A percentile compares a stretch with the other conserved stretches of the same genome.
Evolutionary conservation across 257 asterid species (phyloP).

Genomic region (Prunella vulgaris): DNA sequence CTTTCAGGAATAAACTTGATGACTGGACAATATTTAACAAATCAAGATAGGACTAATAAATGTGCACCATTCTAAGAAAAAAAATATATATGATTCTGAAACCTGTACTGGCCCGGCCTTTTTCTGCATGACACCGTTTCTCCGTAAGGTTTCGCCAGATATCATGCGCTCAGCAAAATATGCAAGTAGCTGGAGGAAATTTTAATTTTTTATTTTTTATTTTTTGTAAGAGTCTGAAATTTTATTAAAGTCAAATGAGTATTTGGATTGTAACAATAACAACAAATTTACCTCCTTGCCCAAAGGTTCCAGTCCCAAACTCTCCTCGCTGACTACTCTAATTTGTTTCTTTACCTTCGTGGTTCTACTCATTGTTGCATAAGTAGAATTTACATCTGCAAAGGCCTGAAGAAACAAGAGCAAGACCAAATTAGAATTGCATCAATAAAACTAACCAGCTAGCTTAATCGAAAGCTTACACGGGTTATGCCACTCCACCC

Average conservation of each 20-base stretch:
- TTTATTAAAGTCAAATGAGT: background rate
- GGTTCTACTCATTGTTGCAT: conserved; percentile 31
- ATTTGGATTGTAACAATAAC: background rate
- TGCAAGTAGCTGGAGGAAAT: conserved; percentile 49
- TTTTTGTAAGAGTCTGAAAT: background rate
- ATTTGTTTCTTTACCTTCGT: conserved; percentile 39
- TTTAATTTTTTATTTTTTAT: background rate
- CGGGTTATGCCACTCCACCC: conserved; percentile 79
- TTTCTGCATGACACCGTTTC: conserved; percentile 88
- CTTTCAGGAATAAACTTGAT: background rate
- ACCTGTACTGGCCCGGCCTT: conserved; percentile 57
- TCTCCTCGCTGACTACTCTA: conserved; percentile 45
- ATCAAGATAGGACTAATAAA: background rate
- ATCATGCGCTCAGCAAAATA: conserved; percentile 88
- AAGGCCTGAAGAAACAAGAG: conserved; percentile 48
- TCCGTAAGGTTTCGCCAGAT: conserved; percentile 72
- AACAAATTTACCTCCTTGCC: conserved; percentile 46
- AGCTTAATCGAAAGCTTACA: conserved; percentile 40
- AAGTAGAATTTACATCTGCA: conserved; percentile 52
- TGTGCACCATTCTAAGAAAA: background rate
- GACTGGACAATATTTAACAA: background rate
- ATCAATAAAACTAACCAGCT: background rate
- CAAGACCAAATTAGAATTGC: conserved; percentile 8
- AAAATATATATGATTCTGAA: background rate
- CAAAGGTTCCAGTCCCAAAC: conserved; percentile 65